Conservation (phyloP, 805 yeast species). For the Starmerella sp. region DNA sequence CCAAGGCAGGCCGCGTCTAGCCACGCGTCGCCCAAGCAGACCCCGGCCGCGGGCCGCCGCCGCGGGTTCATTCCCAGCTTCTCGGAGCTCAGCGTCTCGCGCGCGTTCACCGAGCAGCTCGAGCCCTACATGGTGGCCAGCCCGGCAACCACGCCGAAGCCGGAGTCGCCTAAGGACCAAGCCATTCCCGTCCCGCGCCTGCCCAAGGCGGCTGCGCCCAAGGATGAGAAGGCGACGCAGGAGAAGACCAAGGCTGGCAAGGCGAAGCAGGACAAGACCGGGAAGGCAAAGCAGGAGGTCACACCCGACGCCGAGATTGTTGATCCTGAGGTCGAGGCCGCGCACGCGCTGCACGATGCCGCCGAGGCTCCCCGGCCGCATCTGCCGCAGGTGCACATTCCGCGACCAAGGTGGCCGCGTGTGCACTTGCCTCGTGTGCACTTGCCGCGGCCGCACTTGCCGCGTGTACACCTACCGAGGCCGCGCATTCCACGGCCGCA, state of each 20-base stretch:
- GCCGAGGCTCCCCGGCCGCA: not conserved
- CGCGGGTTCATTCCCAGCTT: constrained; percentile 20
- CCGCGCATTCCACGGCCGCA: not conserved
- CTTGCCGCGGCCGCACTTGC: not conserved
- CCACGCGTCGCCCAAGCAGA: too few relatives aligned
- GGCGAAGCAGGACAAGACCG: too few relatives aligned
- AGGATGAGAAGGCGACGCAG: too few relatives aligned
- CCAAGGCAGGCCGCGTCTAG: too few relatives aligned
- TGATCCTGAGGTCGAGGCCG: constrained; percentile 7
- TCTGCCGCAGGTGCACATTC: not conserved
- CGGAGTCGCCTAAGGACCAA: not conserved
- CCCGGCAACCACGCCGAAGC: constrained; percentile 12
- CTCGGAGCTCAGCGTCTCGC: constrained; percentile 13
- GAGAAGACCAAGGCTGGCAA: too few relatives aligned
- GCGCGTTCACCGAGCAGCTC: constrained; percentile 18
- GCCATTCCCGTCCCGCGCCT: not conserved
- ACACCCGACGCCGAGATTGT: constrained; percentile 1
- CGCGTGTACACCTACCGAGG: not conserved
- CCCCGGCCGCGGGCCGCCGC: not conserved
- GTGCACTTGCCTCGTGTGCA: not conserved
- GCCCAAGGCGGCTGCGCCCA: too few relatives aligned
- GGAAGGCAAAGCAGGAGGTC: not conserved
- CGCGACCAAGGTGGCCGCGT: not conserved
- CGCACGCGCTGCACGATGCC: constrained; percentile 4
- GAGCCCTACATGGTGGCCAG: constrained; percentile 15